Conservation (phyloP, 176 grass and related monocot species). For the Secale cereale region DNA sequence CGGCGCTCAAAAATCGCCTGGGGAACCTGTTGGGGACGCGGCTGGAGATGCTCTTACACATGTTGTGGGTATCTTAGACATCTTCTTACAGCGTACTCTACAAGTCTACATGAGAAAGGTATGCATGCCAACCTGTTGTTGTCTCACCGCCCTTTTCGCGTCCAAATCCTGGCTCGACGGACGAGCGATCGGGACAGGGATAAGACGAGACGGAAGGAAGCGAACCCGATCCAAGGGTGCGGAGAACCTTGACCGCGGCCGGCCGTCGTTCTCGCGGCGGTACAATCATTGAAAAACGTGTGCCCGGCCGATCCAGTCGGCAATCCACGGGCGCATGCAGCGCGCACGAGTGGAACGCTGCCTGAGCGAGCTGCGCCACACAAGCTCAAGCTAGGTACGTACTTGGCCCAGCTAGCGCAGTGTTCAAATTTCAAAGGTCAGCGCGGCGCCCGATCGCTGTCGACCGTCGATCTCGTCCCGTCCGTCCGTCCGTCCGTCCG, state of each 20-base stretch:
- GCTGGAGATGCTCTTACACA: no score
- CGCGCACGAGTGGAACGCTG: background rate
- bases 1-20: no score
- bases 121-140: no score
- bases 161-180: no score
- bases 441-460: background rate
- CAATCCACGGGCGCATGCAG: background rate
- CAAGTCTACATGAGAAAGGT: no score
- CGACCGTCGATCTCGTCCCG: background rate
- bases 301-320: background rate
- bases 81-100: no score
- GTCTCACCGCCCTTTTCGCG: no score
- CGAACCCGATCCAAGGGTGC: background rate
- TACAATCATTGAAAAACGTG: background rate
- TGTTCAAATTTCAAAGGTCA: background rate
- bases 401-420: background rate
- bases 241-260: background rate
- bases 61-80: no score
- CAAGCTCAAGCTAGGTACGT: no score
- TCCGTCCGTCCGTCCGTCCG: no score
- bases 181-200: background rate
- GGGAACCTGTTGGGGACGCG: no score
- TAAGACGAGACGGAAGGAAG: background rate
- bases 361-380: no score
- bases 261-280: background rate